Evolutionary conservation across 2,329 filamentous ascomycete genomes (phyloP).

Genomic region (Trichoderma sp.): DNA sequence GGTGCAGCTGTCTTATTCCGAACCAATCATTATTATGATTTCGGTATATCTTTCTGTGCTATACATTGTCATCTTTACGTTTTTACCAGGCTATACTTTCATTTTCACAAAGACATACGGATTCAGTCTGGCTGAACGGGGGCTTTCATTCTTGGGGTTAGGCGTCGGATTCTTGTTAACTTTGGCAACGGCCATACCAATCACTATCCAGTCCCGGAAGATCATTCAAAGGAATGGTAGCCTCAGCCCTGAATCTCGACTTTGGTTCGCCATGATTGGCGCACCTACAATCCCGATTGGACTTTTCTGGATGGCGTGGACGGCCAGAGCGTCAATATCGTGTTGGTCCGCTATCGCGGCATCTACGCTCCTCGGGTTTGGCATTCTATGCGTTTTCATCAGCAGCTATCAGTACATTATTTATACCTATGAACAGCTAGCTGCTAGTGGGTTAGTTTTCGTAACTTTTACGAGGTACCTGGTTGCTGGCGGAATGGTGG

Average conservation of each 20-base stretch:
- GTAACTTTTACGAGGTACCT: not conserved
- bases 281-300: not conserved
- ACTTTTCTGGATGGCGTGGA: conserved; percentile 1
- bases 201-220: not conserved
- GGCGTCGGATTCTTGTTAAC: not conserved
- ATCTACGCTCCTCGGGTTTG: not conserved
- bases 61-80: not conserved
- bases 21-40: conserved; percentile 8
- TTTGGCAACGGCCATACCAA: not conserved
- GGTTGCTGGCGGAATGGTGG: not conserved
- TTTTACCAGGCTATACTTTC: not conserved
- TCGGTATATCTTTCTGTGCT: not conserved
- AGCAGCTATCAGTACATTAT: conserved; percentile 3
- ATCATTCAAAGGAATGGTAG: not conserved
- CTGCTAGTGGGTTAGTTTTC: not conserved
- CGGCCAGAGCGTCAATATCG: not conserved
- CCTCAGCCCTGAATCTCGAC: not conserved
- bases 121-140: not conserved
- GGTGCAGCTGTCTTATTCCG: not conserved
- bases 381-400: not conserved
- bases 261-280: not conserved
- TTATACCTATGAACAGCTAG: not conserved
- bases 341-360: not conserved
- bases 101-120: not conserved
- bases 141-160: not conserved